phyloP scores from a whole-genome alignment of 805 yeast genomes.

The Wickerhamiella slavikovae region DNA sequence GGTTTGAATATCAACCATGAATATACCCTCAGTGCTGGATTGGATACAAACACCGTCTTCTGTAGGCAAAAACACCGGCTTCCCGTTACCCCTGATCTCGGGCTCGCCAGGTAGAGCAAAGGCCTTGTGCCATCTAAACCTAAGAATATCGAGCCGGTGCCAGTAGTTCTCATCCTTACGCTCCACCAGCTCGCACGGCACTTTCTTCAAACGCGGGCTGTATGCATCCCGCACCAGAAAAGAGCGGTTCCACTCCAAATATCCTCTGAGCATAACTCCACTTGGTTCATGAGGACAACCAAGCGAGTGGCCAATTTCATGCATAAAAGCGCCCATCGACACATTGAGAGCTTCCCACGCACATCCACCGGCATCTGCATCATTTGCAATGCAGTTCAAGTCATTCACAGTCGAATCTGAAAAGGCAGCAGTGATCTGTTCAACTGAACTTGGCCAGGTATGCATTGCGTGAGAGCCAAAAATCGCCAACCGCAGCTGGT shows the following conservation, averaged over 20 bases:
- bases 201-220: conserved; percentile 13
- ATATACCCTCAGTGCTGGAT: conserved; percentile 51
- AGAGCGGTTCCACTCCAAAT: conserved; percentile 57
- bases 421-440: conserved; percentile 45
- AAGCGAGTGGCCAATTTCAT: conserved; percentile 78
- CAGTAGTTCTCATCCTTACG: conserved; percentile 61
- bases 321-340: conserved; percentile 85
- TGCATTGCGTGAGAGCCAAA: conserved; percentile 87
- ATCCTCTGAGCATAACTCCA: conserved; percentile 85
- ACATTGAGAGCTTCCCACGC: conserved; percentile 79
- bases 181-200: conserved; percentile 15
- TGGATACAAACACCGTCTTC: conserved; percentile 28
- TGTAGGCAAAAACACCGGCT: conserved; percentile 27
- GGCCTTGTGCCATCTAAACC: conserved; percentile 66
- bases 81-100: conserved; percentile 17
- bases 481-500: conserved; percentile 54
- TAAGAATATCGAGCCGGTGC: conserved; percentile 61
- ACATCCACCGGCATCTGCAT: conserved; percentile 62
- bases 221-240: conserved; percentile 56
- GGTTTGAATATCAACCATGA: conserved; percentile 46
- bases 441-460: conserved; percentile 79
- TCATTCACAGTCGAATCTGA: conserved; percentile 49
- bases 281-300: conserved; percentile 84
- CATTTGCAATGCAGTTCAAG: conserved; percentile 68
- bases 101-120: conserved; percentile 51